These are phyloP conservation scores for Rutstroemia sp. DNA, from an alignment of 2,329 filamentous ascomycete genomes.

Conservation along the genomic window DNA sequence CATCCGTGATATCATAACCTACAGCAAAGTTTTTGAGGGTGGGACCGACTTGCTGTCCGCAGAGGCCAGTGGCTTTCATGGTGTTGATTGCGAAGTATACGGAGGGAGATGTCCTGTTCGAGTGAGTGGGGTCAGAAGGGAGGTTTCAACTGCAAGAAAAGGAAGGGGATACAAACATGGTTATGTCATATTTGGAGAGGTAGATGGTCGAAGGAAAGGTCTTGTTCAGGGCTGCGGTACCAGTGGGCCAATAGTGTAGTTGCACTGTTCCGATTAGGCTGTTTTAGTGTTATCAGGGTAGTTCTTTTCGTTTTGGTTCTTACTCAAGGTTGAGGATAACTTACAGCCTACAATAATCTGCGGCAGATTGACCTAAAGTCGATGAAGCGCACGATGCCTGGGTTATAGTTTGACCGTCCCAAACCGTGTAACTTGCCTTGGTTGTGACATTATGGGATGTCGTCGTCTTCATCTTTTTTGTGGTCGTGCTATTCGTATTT, in stretches of 20 bases:
- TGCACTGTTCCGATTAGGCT: slow-evolving; percentile 10
- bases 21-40: slow-evolving; percentile 27
- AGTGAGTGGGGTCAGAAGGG: neutral
- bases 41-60: slow-evolving; percentile 24
- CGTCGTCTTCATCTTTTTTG: neutral
- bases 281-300: neutral
- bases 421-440: neutral
- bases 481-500: neutral
- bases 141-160: neutral
- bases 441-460: neutral
- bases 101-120: slow-evolving; percentile 31
- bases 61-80: slow-evolving; percentile 29
- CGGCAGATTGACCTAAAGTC: neutral
- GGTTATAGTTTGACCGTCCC: neutral
- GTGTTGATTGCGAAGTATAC: slow-evolving; percentile 33
- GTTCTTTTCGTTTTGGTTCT: neutral
- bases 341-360: slow-evolving; percentile 7
- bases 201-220: slow-evolving; percentile 12
- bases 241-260: slow-evolving; percentile 15
- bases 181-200: slow-evolving; percentile 6
- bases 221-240: slow-evolving; percentile 5
- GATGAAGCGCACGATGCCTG: neutral
- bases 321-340: neutral
- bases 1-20: slow-evolving; percentile 28
- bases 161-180: slow-evolving; percentile 4